These are phyloP conservation scores for Goniomonas avonlea DNA, from an alignment of 78 protist species.

Conservation along the genomic window DNA sequence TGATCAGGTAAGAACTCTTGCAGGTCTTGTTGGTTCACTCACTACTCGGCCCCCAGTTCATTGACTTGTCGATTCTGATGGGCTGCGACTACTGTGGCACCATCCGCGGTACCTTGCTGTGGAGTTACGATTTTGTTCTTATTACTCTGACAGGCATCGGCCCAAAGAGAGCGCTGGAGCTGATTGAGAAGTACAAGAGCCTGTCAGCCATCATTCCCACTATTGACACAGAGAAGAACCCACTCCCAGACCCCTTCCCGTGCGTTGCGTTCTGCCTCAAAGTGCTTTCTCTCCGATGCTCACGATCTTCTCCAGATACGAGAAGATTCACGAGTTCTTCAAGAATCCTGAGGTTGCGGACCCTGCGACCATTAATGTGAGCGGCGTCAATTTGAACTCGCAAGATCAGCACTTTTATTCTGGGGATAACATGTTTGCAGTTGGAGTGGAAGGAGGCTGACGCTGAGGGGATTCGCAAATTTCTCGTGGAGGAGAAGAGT, in stretches of 20 bases:
- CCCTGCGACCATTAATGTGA: neutral
- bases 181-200: constrained; percentile 48
- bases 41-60: neutral
- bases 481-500: constrained; percentile 68
- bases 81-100: constrained; percentile 90
- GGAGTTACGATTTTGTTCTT: neutral
- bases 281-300: too few species aligned
- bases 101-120: constrained; percentile 35
- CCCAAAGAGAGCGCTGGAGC: constrained; percentile 58
- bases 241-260: constrained; percentile 65
- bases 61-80: constrained; percentile 35
- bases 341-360: constrained; percentile 62
- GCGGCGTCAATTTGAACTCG: neutral
- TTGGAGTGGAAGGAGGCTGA: constrained; percentile 70
- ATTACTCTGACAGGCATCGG: constrained; percentile 56
- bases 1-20: constrained; percentile 28
- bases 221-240: constrained; percentile 52
- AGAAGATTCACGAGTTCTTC: constrained; percentile 71
- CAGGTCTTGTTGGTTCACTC: neutral
- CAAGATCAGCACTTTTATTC: neutral
- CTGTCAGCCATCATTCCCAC: constrained; percentile 62
- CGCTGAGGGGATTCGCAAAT: constrained; percentile 63
- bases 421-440: neutral
- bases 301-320: too few species aligned
- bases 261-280: too few species aligned